phyloP scores from a whole-genome alignment of 352 stramenopile genomes.

The Phytophthora melonis region DNA sequence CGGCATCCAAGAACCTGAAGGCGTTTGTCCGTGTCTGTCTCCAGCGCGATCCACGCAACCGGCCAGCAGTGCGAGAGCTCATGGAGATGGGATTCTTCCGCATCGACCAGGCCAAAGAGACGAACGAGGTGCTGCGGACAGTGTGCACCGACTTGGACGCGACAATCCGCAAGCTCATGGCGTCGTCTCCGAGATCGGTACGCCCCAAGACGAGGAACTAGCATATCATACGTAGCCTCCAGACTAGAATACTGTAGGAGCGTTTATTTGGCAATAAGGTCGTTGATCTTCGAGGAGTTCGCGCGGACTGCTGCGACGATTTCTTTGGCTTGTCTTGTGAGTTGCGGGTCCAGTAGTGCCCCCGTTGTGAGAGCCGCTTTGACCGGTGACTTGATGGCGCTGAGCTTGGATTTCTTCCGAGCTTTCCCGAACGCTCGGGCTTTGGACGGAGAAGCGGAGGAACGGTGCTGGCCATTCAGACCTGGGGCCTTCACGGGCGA shows the following conservation, averaged over 20 bases:
- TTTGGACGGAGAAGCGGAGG: constrained; percentile 18
- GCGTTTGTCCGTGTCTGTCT: constrained; percentile 57
- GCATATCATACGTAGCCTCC: no score
- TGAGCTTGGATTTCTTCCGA: constrained; percentile 34
- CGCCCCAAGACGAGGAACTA: constrained; percentile 17
- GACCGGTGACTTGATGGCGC: constrained; percentile 29
- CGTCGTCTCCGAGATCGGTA: constrained; percentile 14
- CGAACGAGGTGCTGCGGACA: constrained; percentile 60
- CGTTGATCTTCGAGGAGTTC: constrained; percentile 83
- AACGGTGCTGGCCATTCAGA: constrained; percentile 2
- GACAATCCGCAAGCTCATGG: constrained; percentile 56
- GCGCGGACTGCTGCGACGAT: constrained; percentile 63
- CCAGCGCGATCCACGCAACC: constrained; percentile 51
- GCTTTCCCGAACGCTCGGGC: constrained; percentile 9
- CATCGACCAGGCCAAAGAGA: constrained; percentile 56
- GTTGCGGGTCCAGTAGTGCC: constrained; percentile 59
- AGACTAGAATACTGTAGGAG: neutral
- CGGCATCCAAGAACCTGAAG: constrained; percentile 57
- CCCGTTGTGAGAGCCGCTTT: constrained; percentile 28
- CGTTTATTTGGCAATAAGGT: constrained; percentile 64
- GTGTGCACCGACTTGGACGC: constrained; percentile 70
- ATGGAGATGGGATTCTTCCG: constrained; percentile 60
- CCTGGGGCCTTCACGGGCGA: neutral
- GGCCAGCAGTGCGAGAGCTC: constrained; percentile 41
- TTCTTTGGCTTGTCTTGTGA: constrained; percentile 65